Base-by-base conservation (phyloP, 2,329 filamentous ascomycete genomes). In the Sordariomycetes sp. region DNA sequence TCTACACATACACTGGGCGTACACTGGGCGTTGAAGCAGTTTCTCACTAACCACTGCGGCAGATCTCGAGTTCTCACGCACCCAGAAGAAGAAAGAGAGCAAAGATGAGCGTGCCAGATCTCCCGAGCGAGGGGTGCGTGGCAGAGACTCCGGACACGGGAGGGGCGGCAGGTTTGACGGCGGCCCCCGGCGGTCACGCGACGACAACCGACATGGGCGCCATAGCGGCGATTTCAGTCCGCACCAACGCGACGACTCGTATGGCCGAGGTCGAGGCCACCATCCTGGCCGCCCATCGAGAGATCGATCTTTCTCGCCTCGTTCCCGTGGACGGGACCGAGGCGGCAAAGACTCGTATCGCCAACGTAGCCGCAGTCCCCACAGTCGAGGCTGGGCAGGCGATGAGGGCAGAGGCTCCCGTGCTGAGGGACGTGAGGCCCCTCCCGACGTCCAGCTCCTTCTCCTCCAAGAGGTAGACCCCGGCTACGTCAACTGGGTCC, bases 61-160 rank as follows among this genome's bases (percentile, higher is more conserved):
- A 94, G 90, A 96, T 68, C 82, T 97, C 22, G 92, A 97, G 69
- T 83, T 96, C 46, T 96, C 92, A 6, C 93, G 93, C 60, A 84
- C 87, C 3, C 91, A 96, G 69, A 90, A 90, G 65, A 90, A 87
- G 65, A 58, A 58, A 25, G 56, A 58, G 34, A 64, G 67, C 5
- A 88, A 85, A 54, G 82, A 85, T 57, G 86, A 86, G 55, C 76
- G 76, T 63, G 79, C 76, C 60, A 74, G 84, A 63, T 86, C 88
- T 53, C 79, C 89, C 58, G 80, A 89, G 65, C 79, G 50, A 35
- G 56, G 50, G 61, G 64, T 62, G 64, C 62, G 66, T 68, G 70
- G 64, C 59, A 63, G 73, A 48, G 74, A 74, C n/a, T 7, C 56
- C 16, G 46, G 34, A 11, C 18, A 58, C 56, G 18, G 16, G 18